These are phyloP conservation scores for Colletotrichum tofieldiae DNA, from an alignment of 2,329 filamentous ascomycete species.

Conservation along the genomic window DNA sequence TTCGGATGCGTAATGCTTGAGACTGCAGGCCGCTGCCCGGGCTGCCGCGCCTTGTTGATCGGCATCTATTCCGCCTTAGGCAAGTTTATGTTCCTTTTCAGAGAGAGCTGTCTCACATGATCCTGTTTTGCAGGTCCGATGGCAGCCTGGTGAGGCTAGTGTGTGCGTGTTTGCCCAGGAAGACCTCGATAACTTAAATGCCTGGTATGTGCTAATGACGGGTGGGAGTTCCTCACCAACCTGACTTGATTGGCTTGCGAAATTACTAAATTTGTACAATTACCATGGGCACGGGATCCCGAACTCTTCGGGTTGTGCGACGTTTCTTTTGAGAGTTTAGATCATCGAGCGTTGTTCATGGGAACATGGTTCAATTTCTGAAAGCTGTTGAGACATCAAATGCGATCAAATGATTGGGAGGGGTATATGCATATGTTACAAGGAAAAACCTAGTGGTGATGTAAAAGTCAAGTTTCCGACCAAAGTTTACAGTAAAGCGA, in stretches of 20 bases:
- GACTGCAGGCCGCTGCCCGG: constrained; percentile 11
- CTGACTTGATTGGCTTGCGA: background rate
- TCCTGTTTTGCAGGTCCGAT: background rate
- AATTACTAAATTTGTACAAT: background rate
- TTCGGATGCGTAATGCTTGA: background rate
- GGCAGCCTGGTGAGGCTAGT: background rate
- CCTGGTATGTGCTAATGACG: background rate
- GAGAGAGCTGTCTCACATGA: constrained; percentile 16
- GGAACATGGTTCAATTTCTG: background rate
- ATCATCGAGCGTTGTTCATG: background rate
- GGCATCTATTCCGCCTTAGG: constrained; percentile 29
- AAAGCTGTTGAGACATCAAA: background rate
- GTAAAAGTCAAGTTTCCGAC: background rate
- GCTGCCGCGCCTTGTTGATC: constrained; percentile 32
- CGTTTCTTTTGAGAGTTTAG: background rate
- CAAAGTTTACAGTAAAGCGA: background rate
- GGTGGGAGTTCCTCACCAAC: background rate
- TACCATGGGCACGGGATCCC: background rate
- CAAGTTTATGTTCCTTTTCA: background rate
- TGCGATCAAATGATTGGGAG: background rate
- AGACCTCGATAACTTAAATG: background rate
- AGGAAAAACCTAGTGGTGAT: background rate
- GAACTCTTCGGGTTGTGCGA: background rate
- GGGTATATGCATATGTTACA: no score
- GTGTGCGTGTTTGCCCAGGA: background rate